A percentile compares a stretch with the other conserved stretches of the same genome.
Evolutionary conservation across 306 rosid species (phyloP).

Genomic region (Trifolium dubium): DNA sequence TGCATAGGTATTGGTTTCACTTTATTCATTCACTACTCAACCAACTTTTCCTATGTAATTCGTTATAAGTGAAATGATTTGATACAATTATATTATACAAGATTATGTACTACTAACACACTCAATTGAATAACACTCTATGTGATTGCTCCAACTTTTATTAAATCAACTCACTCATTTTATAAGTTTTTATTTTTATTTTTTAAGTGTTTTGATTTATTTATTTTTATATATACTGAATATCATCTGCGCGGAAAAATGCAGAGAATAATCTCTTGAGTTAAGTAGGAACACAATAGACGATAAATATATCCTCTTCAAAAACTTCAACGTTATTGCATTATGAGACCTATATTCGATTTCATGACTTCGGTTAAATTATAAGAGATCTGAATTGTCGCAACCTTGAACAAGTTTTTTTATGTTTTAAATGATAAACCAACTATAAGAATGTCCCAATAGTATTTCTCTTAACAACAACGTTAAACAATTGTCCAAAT

Average conservation of each 20-base stretch:
- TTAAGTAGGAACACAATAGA: too few relatives aligned
- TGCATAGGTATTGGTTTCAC: slow-evolving; percentile 39
- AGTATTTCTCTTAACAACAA: neutral
- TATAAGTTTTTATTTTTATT: neutral
- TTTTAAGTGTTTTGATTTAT: too few relatives aligned
- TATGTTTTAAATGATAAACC: neutral
- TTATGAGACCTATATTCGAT: too few relatives aligned
- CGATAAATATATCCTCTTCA: too few relatives aligned
- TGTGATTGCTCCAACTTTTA: neutral
- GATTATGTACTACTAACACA: neutral
- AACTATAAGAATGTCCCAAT: neutral
- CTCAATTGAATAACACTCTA: neutral
- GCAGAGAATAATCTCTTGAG: too few relatives aligned
- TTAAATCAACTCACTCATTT: neutral
- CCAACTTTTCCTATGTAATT: slow-evolving; percentile 47
- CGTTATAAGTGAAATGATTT: slow-evolving; percentile 45
- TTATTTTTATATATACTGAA: too few relatives aligned
- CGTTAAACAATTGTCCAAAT: slow-evolving; percentile 43
- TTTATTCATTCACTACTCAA: slow-evolving; percentile 53
- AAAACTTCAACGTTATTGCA: too few relatives aligned
- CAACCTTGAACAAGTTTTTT: neutral
- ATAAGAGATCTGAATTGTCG: too few relatives aligned
- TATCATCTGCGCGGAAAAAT: too few relatives aligned
- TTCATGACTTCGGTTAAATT: too few relatives aligned
- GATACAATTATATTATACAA: slow-evolving; percentile 7